Conservation (phyloP, 768 basidiomycete genomes). For the Udeniomyces megalosporus region DNA sequence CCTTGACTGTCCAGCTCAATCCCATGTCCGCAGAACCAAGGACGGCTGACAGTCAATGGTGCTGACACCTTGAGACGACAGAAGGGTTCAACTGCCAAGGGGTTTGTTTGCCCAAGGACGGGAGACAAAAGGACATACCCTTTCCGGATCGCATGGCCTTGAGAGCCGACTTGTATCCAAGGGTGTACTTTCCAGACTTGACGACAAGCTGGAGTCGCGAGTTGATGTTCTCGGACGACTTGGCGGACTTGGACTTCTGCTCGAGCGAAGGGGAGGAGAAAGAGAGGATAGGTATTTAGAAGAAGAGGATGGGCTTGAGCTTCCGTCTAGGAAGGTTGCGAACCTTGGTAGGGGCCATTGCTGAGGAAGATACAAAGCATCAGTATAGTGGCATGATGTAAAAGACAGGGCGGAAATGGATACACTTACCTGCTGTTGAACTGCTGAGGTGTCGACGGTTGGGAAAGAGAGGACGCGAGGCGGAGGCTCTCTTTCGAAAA, state of each 20-base stretch:
- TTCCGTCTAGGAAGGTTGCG: neutral
- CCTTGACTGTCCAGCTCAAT: neutral
- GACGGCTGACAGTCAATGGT: too few species aligned
- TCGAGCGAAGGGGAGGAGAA: neutral
- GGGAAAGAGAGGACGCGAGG: too few species aligned
- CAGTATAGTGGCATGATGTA: too few species aligned
- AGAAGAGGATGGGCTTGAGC: neutral
- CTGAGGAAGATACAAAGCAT: too few species aligned
- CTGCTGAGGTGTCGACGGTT: too few species aligned
- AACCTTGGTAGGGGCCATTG: conserved; percentile 14
- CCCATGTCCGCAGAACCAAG: too few species aligned
- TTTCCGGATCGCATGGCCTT: conserved; percentile 97
- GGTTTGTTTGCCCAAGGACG: neutral
- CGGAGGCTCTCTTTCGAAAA: too few species aligned
- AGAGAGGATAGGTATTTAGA: neutral
- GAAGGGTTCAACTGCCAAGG: neutral
- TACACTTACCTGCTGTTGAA: too few species aligned
- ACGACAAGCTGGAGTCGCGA: conserved; percentile 56
- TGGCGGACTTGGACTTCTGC: conserved; percentile 80
- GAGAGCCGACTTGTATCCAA: conserved; percentile 95
- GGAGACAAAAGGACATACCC: conserved; percentile 43
- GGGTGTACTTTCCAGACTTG: conserved; percentile 67
- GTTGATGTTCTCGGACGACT: conserved; percentile 84
- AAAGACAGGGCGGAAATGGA: too few species aligned
- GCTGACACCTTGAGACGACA: neutral